Percentiles rank a stretch among this genome's conserved stretches.
Evolutionary conservation across 192 early-diverging fungal genomes (phyloP).

Genomic region (Backusella circina): DNA sequence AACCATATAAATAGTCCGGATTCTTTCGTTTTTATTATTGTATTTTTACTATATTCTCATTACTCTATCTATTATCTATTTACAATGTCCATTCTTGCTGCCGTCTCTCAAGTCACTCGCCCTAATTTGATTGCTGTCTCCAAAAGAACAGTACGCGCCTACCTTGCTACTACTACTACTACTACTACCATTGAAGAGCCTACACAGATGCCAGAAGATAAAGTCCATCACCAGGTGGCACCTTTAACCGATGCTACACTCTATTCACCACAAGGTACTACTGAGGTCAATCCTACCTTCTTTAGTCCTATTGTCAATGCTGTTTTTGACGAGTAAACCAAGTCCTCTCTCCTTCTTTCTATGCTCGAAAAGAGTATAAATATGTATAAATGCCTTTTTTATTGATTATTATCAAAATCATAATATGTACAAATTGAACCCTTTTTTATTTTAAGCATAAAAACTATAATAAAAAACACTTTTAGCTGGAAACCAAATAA

Average conservation of each 20-base stretch:
- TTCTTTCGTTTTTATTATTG: background rate
- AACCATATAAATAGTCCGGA: background rate
- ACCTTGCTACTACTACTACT: background rate
- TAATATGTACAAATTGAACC: background rate
- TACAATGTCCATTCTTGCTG: background rate
- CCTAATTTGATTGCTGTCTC: background rate
- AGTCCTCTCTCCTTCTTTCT: background rate
- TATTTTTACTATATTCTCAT: background rate
- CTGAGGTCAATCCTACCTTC: background rate
- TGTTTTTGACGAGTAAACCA: slow-evolving; percentile 7
- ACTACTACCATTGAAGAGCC: background rate
- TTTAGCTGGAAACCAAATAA: background rate
- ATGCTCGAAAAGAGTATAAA: background rate
- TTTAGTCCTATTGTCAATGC: slow-evolving; percentile 6
- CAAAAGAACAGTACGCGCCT: background rate
- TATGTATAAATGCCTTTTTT: background rate
- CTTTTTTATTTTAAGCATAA: background rate
- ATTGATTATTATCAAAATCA: background rate
- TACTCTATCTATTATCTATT: no score
- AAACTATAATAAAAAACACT: background rate
- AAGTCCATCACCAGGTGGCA: slow-evolving; percentile 12
- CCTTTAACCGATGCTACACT: slow-evolving; percentile 8
- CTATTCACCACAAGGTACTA: slow-evolving; percentile 8
- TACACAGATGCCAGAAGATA: background rate
- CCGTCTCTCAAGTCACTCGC: background rate